Percentiles rank a stretch among this genome's conserved stretches.
These are phyloP conservation scores for Colletotrichum sp. DNA, from an alignment of 2,329 filamentous ascomycete genomes.

Conservation along the genomic window DNA sequence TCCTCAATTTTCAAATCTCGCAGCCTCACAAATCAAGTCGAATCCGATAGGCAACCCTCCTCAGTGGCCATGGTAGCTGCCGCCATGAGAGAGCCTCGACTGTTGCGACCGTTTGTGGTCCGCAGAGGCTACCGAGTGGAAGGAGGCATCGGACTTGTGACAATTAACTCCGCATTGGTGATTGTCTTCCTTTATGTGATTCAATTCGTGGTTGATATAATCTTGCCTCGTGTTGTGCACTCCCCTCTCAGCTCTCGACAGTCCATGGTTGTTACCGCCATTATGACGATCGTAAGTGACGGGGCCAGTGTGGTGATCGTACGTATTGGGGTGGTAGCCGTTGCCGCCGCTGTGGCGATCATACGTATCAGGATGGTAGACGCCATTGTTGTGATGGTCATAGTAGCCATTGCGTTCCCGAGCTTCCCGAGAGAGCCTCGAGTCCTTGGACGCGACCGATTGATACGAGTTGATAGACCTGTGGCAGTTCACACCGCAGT, in stretches of 20 bases:
- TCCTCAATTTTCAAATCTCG: neutral
- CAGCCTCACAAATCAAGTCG: fast-evolving
- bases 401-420: neutral
- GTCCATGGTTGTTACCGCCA: too few relatives aligned
- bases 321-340: neutral
- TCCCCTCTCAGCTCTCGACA: too few relatives aligned
- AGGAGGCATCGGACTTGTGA: fast-evolving
- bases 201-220: too few relatives aligned
- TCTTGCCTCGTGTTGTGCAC: too few relatives aligned
- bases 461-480: neutral
- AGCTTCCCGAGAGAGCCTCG: neutral
- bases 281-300: neutral
- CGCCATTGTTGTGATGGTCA: neutral
- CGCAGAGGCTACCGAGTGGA: too few relatives aligned
- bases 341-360: neutral
- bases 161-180: too few relatives aligned
- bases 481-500: neutral
- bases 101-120: fast-evolving
- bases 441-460: neutral
- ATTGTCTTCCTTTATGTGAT: too few relatives aligned
- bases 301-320: neutral
- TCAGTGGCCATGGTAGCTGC: neutral
- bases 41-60: neutral
- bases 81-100: neutral
- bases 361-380: neutral